Evolutionary conservation across 2,329 filamentous ascomycete species (phyloP).

Genomic region (Triangularia setosa): DNA sequence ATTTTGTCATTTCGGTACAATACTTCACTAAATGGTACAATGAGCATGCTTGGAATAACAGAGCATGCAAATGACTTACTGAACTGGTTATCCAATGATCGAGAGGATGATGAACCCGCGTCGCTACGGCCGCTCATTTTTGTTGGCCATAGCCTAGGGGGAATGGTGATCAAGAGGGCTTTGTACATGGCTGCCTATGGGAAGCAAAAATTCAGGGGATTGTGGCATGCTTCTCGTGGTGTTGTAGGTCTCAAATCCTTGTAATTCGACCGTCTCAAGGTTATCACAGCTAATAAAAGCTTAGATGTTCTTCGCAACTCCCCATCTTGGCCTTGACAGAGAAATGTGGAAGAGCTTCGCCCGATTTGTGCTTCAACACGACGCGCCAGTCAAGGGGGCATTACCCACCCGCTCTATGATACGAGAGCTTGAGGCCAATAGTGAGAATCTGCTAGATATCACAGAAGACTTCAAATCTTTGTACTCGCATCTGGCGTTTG

Average conservation of each 20-base stretch:
- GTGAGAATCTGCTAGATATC: background rate
- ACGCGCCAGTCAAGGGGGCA: background rate
- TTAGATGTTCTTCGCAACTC: conserved; percentile 8
- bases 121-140: background rate
- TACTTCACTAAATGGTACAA: background rate
- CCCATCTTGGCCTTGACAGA: background rate
- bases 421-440: background rate
- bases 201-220: background rate
- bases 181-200: background rate
- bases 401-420: background rate
- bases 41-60: background rate
- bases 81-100: background rate
- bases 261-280: no score
- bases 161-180: conserved; percentile 1
- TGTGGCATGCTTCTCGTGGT: background rate
- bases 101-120: background rate
- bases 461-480: background rate
- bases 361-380: background rate
- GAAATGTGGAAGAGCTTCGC: background rate
- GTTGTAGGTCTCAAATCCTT: background rate
- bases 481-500: background rate
- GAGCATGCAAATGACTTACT: conserved; percentile 2
- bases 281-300: background rate
- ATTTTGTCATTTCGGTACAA: conserved; percentile 2
- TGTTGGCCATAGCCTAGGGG: conserved; percentile 3